Evolutionary conservation across 768 basidiomycete genomes (phyloP), one percentile per base, ranked within the genome.

Genomic region (Scleroderma bovista): DNA sequence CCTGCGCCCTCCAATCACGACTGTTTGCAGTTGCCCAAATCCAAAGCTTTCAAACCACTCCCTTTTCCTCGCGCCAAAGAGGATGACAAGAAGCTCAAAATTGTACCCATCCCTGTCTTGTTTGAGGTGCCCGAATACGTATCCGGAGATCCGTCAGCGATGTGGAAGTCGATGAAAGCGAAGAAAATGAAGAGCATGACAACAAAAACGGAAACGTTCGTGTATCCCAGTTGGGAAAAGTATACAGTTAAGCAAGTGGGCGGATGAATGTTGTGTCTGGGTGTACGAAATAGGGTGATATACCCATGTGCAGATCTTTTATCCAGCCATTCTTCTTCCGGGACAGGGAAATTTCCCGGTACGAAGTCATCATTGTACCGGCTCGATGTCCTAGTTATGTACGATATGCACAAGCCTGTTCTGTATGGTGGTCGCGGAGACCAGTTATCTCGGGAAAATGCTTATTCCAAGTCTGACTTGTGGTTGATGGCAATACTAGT

Each of bases 171-270:
- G 45, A 63, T 62, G 39, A 55, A 59, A 16, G 60, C 62, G 48
- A 53, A 59, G 32, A 54, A 20, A 44, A 26, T 63, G 44, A 57
- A 54, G 54, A 66, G 67, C 46, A 63, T 65, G 33, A 68, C 57
- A 50, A 62, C 58, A 33, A 65, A 66, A 60, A 67, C 68, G 16
- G 79, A 76, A 64, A 74, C 75, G 51, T 70, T 77, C 31, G 55
- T 70, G 16, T 81, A 78, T 60, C 82, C 84, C 24, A 77, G 73
- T 46, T 86, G 84, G 84, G 83, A 86, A 61, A 70, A 79, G 51
- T 85, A 86, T 61, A 60, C 74, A 36, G 73, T 84, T 34, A 75
- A 73, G 56, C 69, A 64, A 32, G 64, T 63, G 31, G 67, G 52
- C 19, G 53, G 55, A n/a, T 60, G 57, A 61, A 36, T 13, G 34